Percentiles rank a stretch among this genome's conserved stretches.
phyloP scores from a whole-genome alignment of 1,139 yeast genomes.

The Hyphopichia khmerensis region DNA sequence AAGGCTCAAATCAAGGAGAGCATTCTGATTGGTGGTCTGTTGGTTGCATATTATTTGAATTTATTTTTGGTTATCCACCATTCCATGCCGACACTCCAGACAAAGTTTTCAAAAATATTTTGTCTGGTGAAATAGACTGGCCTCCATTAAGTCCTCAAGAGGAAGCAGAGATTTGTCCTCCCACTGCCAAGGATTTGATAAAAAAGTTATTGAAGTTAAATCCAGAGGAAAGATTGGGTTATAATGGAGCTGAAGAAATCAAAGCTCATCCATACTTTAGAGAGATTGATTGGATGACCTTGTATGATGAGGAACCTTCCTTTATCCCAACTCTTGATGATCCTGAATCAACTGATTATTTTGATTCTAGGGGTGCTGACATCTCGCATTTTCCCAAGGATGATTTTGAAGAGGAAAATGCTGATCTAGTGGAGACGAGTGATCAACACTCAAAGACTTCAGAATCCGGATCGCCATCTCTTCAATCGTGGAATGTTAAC shows the following conservation, averaged over 20 bases:
- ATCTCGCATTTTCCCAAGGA: constrained; percentile 61
- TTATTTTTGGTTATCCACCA: constrained; percentile 91
- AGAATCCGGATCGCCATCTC: constrained; percentile 20
- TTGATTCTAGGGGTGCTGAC: constrained; percentile 87
- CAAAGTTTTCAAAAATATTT: constrained; percentile 76
- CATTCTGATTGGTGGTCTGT: constrained; percentile 98
- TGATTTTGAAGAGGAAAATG: constrained; percentile 35
- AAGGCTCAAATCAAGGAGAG: constrained; percentile 81
- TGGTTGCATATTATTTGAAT: constrained; percentile 93
- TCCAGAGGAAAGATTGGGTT: constrained; percentile 70
- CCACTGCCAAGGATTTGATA: constrained; percentile 75
- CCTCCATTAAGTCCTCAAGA: constrained; percentile 62
- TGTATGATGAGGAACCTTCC: constrained; percentile 75
- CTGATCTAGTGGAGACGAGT: constrained; percentile 2
- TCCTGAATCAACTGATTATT: constrained; percentile 90
- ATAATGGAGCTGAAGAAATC: constrained; percentile 75
- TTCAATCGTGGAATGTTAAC: constrained; percentile 4
- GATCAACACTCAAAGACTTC: neutral
- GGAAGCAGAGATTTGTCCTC: constrained; percentile 54
- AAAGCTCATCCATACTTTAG: constrained; percentile 74
- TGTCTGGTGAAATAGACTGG: constrained; percentile 78
- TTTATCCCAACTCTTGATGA: constrained; percentile 79
- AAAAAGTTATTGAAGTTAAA: constrained; percentile 57
- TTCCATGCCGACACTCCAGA: constrained; percentile 85
- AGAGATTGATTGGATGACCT: constrained; percentile 69